A percentile compares a stretch with the other conserved stretches of the same genome.
Evolutionary conservation across 2,329 filamentous ascomycete species (phyloP).

Genomic region (Atkinsonella hypoxylon): DNA sequence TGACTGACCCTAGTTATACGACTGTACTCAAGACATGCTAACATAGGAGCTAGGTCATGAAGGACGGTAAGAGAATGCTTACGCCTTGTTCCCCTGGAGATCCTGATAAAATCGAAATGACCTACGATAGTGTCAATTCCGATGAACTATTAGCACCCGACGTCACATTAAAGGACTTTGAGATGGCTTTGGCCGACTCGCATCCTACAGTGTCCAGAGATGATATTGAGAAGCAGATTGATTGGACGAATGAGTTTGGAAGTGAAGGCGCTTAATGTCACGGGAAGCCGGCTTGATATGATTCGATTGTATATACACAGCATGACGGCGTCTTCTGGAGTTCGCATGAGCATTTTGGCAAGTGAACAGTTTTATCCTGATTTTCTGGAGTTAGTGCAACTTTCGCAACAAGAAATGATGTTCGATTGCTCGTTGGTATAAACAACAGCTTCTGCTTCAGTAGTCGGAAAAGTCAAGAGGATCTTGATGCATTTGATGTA

Average conservation of each 20-base stretch:
- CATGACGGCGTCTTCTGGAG: slow-evolving; percentile 20
- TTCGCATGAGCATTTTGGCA: slow-evolving; percentile 14
- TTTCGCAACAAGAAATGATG: background rate
- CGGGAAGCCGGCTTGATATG: slow-evolving; percentile 4
- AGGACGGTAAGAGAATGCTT: slow-evolving; percentile 54
- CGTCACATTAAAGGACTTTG: slow-evolving; percentile 81
- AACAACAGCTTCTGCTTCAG: background rate
- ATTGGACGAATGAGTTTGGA: slow-evolving; percentile 95
- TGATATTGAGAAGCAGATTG: slow-evolving; percentile 71
- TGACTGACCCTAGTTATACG: slow-evolving; percentile 3
- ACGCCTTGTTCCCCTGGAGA: slow-evolving; percentile 95
- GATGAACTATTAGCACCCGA: slow-evolving; percentile 79
- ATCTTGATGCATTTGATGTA: background rate
- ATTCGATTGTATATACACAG: slow-evolving; percentile 10
- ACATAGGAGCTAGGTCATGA: slow-evolving; percentile 44
- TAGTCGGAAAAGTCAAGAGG: background rate
- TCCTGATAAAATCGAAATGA: slow-evolving; percentile 77
- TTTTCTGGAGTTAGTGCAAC: slow-evolving; percentile 4
- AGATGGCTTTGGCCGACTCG: slow-evolving; percentile 79
- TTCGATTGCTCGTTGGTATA: background rate
- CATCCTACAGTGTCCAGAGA: slow-evolving; percentile 82
- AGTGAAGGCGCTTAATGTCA: slow-evolving; percentile 58
- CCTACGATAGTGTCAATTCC: slow-evolving; percentile 75
- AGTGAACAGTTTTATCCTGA: slow-evolving; percentile 8
- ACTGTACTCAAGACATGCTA: slow-evolving; percentile 5